phyloP scores from a whole-genome alignment of 116 monocot genomes.

The Iris pallida region DNA sequence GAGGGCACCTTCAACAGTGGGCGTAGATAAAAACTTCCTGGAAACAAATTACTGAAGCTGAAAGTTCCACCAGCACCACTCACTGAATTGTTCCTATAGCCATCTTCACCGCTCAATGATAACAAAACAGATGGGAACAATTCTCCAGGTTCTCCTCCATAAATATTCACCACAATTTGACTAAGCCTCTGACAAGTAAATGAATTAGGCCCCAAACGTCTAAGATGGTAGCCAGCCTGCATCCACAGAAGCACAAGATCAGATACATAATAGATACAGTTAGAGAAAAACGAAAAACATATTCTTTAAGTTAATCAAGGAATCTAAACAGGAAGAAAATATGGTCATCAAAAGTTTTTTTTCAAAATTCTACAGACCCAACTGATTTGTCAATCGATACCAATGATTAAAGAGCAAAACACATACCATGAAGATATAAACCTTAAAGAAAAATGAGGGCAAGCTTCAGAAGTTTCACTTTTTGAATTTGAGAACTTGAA shows the following conservation, averaged over 20 bases:
- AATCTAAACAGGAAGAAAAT: background rate
- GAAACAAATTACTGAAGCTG: constrained; percentile 74
- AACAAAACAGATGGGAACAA: constrained; percentile 80
- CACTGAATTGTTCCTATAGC: constrained; percentile 92
- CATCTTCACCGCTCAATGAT: constrained; percentile 95
- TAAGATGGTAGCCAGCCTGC: constrained; percentile 87
- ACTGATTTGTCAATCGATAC: no score
- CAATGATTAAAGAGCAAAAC: no score
- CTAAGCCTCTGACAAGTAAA: constrained; percentile 91
- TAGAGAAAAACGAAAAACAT: background rate
- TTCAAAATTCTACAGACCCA: no score
- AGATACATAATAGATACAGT: constrained; percentile 3
- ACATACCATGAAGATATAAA: no score
- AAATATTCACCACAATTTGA: constrained; percentile 67
- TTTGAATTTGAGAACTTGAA: no score
- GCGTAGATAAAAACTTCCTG: constrained; percentile 93
- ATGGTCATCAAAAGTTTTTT: background rate
- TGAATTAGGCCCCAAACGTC: constrained; percentile 46
- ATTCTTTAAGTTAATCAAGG: background rate
- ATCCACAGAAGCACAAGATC: constrained; percentile 15
- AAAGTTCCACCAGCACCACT: constrained; percentile 71
- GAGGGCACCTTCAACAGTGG: constrained; percentile 79
- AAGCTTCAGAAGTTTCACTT: no score
- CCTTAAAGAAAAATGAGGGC: no score
- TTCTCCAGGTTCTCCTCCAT: constrained; percentile 36